Evolutionary conservation across 768 basidiomycete species (phyloP).

Genomic region (Phaeotremella fagi): DNA sequence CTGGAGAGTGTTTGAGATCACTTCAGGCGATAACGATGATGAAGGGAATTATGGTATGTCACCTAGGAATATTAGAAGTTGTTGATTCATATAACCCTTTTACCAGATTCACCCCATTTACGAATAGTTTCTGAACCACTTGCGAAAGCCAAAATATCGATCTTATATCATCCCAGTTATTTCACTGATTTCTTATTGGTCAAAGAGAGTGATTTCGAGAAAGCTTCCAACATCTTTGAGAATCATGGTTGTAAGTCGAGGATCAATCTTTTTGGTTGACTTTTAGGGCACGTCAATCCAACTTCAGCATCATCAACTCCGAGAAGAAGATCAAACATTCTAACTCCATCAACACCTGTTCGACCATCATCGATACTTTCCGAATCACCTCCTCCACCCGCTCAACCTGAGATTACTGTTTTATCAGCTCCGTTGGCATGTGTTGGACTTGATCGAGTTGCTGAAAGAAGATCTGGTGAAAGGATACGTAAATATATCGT

Average conservation of each 20-base stretch:
- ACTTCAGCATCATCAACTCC: constrained; percentile 1
- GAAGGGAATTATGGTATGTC: constrained; percentile 35
- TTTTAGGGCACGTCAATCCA: constrained; percentile 26
- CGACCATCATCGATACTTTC: neutral
- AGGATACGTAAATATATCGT: constrained; percentile 22
- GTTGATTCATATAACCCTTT: neutral
- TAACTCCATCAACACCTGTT: constrained; percentile 10
- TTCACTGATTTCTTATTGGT: constrained; percentile 33
- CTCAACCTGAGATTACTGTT: constrained; percentile 28
- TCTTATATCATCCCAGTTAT: constrained; percentile 26
- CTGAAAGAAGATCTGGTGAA: constrained; percentile 9
- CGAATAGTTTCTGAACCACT: constrained; percentile 36
- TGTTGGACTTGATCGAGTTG: constrained; percentile 16
- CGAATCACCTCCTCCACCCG: neutral
- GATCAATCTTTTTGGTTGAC: neutral
- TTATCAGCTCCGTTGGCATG: constrained; percentile 27
- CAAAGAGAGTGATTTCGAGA: constrained; percentile 31
- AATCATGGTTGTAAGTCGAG: constrained; percentile 32
- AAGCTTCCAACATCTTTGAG: constrained; percentile 27
- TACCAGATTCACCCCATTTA: constrained; percentile 37
- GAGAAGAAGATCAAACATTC: constrained; percentile 20
- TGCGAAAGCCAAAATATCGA: constrained; percentile 35
- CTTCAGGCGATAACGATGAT: constrained; percentile 29
- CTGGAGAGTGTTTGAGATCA: constrained; percentile 41
- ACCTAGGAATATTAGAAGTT: too few relatives aligned